Conservation (phyloP, 2,329 filamentous ascomycete genomes). For the Colletotrichum viniferum region DNA sequence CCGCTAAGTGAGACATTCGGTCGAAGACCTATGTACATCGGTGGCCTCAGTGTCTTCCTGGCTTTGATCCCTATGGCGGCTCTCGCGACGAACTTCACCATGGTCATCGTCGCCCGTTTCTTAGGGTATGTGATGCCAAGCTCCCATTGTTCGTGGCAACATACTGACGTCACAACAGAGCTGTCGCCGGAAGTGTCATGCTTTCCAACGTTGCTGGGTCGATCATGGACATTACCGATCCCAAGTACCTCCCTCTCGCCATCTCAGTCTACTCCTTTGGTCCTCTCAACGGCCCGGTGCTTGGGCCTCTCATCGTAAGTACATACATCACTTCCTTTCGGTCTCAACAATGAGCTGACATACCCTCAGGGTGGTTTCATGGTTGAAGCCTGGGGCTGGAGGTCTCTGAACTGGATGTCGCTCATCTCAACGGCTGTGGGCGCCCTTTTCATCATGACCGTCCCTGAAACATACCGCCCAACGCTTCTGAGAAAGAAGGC, state of each 20-base stretch:
- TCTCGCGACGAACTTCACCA: constrained; percentile 52
- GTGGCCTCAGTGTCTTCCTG: constrained; percentile 57
- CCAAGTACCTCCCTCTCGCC: constrained; percentile 65
- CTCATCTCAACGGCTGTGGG: constrained; percentile 59
- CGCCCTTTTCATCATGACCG: constrained; percentile 50
- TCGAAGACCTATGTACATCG: constrained; percentile 57
- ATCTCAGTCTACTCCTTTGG: constrained; percentile 68
- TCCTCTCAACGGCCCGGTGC: constrained; percentile 62
- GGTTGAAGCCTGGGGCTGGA: constrained; percentile 62
- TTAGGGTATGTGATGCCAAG: neutral
- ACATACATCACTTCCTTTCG: neutral
- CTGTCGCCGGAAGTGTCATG: constrained; percentile 66
- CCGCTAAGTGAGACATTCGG: constrained; percentile 62
- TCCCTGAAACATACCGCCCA: constrained; percentile 62
- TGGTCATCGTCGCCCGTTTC: constrained; percentile 61
- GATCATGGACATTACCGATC: constrained; percentile 63
- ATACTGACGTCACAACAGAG: constrained; percentile 40
- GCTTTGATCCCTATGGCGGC: constrained; percentile 53
- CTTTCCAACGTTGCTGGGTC: constrained; percentile 67
- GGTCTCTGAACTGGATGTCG: constrained; percentile 66
- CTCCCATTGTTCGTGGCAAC: no score
- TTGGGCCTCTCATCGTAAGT: constrained; percentile 28
- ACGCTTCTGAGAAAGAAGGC: constrained; percentile 56
- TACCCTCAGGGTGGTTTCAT: constrained; percentile 54
- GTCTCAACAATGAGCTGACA: neutral